Evolutionary conservation across 2,329 filamentous ascomycete genomes (phyloP).

Genomic region (Zalaria sp.): DNA sequence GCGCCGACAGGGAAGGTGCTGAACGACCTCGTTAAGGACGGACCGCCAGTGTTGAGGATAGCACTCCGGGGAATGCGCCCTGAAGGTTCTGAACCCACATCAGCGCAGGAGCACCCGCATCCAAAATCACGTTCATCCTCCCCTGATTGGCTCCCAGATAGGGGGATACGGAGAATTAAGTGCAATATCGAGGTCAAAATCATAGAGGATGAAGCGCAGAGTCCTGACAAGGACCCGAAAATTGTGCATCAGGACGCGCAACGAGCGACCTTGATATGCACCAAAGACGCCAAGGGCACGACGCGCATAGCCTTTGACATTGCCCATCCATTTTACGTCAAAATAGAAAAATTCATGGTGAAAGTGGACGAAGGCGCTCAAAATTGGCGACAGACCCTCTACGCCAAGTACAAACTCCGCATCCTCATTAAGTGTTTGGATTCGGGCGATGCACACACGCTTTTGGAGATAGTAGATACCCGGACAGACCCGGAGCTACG

Average conservation of each 20-base stretch:
- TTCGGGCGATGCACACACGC: constrained; percentile 14
- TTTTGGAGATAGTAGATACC: constrained; percentile 14
- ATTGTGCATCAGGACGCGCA: too few species aligned
- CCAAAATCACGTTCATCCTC: too few species aligned
- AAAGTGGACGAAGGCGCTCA: constrained; percentile 5
- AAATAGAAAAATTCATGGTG: constrained; percentile 9
- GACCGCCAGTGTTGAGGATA: constrained; percentile 10
- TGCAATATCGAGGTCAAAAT: constrained; percentile 11
- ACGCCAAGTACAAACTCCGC: constrained; percentile 5
- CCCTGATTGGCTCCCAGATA: too few species aligned
- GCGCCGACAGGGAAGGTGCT: constrained; percentile 16
- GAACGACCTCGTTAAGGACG: constrained; percentile 9
- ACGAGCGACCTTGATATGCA: too few species aligned
- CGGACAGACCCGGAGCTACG: constrained; percentile 2
- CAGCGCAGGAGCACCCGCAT: too few species aligned
- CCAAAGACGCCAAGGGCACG: too few species aligned
- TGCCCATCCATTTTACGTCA: constrained; percentile 5
- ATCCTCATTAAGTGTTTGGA: constrained; percentile 16
- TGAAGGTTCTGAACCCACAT: constrained; percentile 4
- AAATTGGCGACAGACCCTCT: constrained; percentile 2
- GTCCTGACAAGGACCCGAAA: too few species aligned
- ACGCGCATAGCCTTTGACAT: constrained; percentile 7
- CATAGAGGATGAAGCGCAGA: constrained; percentile 5
- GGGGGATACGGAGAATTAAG: constrained; percentile 4
- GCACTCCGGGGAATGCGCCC: background rate